Evolutionary conservation across 1,284 basidiomycete species (phyloP).

Genomic region (Fomitopsis schrenkii): DNA sequence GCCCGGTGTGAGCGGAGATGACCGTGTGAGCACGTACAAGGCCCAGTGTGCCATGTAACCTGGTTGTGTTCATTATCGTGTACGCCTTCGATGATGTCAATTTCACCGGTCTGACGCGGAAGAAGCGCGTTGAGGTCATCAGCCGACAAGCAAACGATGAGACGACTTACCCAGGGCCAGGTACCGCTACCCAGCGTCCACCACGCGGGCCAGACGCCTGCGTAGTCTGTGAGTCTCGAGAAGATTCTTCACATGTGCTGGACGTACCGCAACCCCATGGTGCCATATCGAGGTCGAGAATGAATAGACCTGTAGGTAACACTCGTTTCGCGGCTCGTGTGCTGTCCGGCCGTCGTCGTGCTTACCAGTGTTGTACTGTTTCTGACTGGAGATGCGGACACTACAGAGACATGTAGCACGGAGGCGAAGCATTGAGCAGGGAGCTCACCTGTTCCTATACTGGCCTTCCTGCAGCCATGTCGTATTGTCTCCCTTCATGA

Average conservation of each 20-base stretch:
- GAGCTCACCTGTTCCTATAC: conserved; percentile 52
- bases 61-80: conserved; percentile 76
- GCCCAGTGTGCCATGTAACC: conserved; percentile 67
- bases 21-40: conserved; percentile 33
- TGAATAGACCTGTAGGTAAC: conserved; percentile 40
- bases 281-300: conserved; percentile 62
- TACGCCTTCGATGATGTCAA: conserved; percentile 79
- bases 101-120: conserved; percentile 57
- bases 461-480: conserved; percentile 47
- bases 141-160: not conserved
- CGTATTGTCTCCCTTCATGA: conserved; percentile 73
- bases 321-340: not conserved
- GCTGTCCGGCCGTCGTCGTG: not conserved
- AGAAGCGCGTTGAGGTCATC: not conserved
- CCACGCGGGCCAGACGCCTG: conserved; percentile 67
- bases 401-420: conserved; percentile 24
- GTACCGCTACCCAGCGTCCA: conserved; percentile 52
- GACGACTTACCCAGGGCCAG: conserved; percentile 48
- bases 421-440: not conserved
- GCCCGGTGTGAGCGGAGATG: not conserved
- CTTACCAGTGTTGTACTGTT: conserved; percentile 53
- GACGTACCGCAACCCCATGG: conserved; percentile 70
- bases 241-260: not conserved
- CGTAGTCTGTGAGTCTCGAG: conserved; percentile 2
- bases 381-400: conserved; percentile 55